Conservation (phyloP, 2,329 filamentous ascomycete species). For the Orbilia javanica region DNA sequence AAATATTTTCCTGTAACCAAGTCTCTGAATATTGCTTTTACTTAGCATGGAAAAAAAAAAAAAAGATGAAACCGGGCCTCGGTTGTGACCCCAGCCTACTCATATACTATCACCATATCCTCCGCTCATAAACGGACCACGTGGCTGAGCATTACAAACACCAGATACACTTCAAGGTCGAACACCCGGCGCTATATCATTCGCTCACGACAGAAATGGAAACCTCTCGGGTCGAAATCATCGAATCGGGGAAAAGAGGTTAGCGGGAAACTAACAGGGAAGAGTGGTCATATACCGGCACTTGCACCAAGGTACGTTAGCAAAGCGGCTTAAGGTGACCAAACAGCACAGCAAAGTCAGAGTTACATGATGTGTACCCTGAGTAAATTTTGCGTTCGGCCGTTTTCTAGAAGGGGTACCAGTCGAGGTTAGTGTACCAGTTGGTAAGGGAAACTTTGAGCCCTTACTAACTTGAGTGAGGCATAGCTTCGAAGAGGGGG, state of each 20-base stretch:
- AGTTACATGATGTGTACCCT: not conserved
- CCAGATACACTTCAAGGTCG: conserved; percentile 31
- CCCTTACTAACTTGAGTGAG: conserved; percentile 15
- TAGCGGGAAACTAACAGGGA: conserved; percentile 2
- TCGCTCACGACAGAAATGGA: conserved; percentile 33
- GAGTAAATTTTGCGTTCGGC: conserved; percentile 14
- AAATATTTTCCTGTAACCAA: conserved; percentile 4
- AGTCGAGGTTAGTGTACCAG: not conserved
- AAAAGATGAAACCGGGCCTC: conserved; percentile 6
- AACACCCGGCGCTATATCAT: conserved; percentile 42
- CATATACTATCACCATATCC: conserved; percentile 16
- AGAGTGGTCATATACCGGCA: conserved; percentile 3
- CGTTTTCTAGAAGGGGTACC: conserved; percentile 25
- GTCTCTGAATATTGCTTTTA: not conserved
- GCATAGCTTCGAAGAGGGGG: conserved; percentile 39
- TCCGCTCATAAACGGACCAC: conserved; percentile 24
- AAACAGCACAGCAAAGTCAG: conserved; percentile 8
- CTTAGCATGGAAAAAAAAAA: not conserved
- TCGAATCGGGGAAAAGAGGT: conserved; percentile 25
- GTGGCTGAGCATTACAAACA: conserved; percentile 36
- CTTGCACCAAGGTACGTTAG: not conserved
- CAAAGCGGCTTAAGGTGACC: conserved; percentile 1
- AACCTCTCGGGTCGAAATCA: conserved; percentile 28
- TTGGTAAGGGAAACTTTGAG: conserved; percentile 13
- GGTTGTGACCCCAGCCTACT: conserved; percentile 25